Evolutionary conservation across 805 yeast genomes (phyloP), one percentile per base, ranked within the genome.

Genomic region (Komagataella pseudopastoris): DNA sequence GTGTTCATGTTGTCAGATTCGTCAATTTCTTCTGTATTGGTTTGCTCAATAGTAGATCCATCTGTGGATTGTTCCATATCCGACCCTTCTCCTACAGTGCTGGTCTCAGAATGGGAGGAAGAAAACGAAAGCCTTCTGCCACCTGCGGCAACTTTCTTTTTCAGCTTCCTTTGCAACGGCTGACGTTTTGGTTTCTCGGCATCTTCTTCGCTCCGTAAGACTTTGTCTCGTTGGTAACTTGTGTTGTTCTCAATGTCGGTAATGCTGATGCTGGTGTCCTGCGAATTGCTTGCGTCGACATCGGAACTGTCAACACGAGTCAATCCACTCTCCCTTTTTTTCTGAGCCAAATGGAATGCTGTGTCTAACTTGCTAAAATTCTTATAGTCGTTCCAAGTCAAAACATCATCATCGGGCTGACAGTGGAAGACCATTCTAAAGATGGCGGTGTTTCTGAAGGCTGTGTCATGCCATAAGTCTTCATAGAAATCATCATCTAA

Each of bases 321-420:
- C 39, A 30, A 30, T 30, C 39, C 56, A 53, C 43, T 58, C 63
- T 30, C 39, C 14, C 39, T 12, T 16, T 59, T 56, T 36, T 57
- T 53, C 51, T 65, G 69, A 4, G 58, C 55, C 6, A 62, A 64
- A 7, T 67, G 66, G 60, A 88, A 88, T 0, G 85, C 88, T 17
- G 74, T 70, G 49, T 72, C 72, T 57, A 85, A 65, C 54, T 76
- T 79, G 53, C 80, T 74, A 62, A 73, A 85, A 23, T 76, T 80
- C 63, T 87, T 90, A 64, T 88, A 93, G 52, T 88, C 96, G 52
- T 77, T 77, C 99, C 99, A 93, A 0, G 89, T 77, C 22, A 74
- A 74, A n/a, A 91, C 98, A 6, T 79, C 72, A 63, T 91, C 88
- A 65, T 93, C 99, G 0, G 99, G 99, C 62, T 95, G 99, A 55